These are phyloP conservation scores for Tilletia walkeri DNA, from an alignment of 1,284 basidiomycete species.

Conservation along the genomic window DNA sequence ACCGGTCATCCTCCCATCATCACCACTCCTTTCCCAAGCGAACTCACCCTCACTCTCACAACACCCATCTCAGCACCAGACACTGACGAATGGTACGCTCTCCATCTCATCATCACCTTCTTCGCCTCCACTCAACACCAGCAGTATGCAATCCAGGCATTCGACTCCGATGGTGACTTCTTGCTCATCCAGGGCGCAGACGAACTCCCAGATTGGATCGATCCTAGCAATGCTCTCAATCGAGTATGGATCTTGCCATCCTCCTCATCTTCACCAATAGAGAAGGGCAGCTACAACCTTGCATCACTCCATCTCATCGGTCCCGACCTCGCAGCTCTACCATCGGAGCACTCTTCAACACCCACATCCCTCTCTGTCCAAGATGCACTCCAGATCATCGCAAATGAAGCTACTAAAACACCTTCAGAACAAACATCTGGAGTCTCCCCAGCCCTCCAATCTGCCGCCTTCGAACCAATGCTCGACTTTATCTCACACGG, in stretches of 20 bases:
- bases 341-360: slow-evolving; percentile 49
- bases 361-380: slow-evolving; percentile 65
- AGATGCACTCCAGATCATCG: slow-evolving; percentile 62
- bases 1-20: slow-evolving; percentile 3
- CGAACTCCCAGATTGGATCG: slow-evolving; percentile 82
- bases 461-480: slow-evolving; percentile 33
- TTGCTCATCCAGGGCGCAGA: slow-evolving; percentile 95
- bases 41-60: not conserved
- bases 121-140: not conserved
- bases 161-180: slow-evolving; percentile 93
- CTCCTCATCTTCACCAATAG: slow-evolving; percentile 63
- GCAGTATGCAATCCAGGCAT: slow-evolving; percentile 56
- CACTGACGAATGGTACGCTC: slow-evolving; percentile 10
- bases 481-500: slow-evolving; percentile 22
- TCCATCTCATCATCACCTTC: slow-evolving; percentile 11
- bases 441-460: slow-evolving; percentile 56
- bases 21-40: not conserved
- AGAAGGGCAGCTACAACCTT: not conserved
- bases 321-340: slow-evolving; percentile 61
- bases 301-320: slow-evolving; percentile 74
- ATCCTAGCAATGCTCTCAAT: slow-evolving; percentile 83
- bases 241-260: slow-evolving; percentile 77
- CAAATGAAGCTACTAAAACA: slow-evolving; percentile 42
- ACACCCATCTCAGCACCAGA: not conserved
- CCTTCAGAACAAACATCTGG: slow-evolving; percentile 24